These are phyloP conservation scores for Jackrogersella minutella DNA, from an alignment of 495 filamentous ascomycete genomes.

Conservation along the genomic window DNA sequence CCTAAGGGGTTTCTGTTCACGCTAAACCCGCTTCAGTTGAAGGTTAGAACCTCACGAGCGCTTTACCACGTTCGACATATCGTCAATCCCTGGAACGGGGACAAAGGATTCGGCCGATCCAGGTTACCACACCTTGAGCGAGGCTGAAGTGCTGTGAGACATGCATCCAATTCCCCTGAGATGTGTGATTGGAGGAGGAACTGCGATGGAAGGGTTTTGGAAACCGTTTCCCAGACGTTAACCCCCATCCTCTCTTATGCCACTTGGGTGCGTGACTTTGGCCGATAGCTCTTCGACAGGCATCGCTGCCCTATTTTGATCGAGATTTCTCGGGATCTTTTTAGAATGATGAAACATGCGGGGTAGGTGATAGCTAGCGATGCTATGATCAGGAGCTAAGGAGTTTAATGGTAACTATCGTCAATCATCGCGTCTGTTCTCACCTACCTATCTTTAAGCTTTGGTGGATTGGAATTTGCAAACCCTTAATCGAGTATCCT, in stretches of 20 bases:
- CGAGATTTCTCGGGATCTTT: slow-evolving; percentile 1
- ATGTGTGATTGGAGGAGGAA: slow-evolving; percentile 21
- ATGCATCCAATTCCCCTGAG: slow-evolving; percentile 1
- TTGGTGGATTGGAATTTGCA: slow-evolving; percentile 17
- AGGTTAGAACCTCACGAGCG: slow-evolving; percentile 16
- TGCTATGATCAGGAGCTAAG: slow-evolving; percentile 3
- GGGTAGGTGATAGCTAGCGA: slow-evolving; percentile 31
- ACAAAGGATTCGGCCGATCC: slow-evolving; percentile 27
- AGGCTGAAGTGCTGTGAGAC: slow-evolving; percentile 36
- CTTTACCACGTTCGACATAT: slow-evolving; percentile 25
- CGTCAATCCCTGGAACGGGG: slow-evolving; percentile 8
- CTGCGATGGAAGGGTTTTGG: slow-evolving; percentile 31
- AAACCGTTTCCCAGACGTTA: slow-evolving; percentile 37
- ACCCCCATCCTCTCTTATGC: slow-evolving; percentile 8
- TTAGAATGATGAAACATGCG: slow-evolving; percentile 38
- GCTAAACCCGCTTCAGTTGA: slow-evolving; percentile 7
- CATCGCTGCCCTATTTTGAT: not conserved
- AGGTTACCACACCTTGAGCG: slow-evolving; percentile 17
- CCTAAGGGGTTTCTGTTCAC: not conserved
- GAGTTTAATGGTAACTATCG: not conserved
- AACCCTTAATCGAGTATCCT: slow-evolving; percentile 17
- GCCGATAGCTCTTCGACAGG: slow-evolving; percentile 2
- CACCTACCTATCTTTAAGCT: not conserved
- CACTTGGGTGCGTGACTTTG: not conserved
- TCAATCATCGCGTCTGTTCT: slow-evolving; percentile 13